A percentile compares a stretch with the other conserved stretches of the same genome.
Evolutionary conservation across 2,329 filamentous ascomycete species (phyloP).

Genomic region (Trichoderma sp.): DNA sequence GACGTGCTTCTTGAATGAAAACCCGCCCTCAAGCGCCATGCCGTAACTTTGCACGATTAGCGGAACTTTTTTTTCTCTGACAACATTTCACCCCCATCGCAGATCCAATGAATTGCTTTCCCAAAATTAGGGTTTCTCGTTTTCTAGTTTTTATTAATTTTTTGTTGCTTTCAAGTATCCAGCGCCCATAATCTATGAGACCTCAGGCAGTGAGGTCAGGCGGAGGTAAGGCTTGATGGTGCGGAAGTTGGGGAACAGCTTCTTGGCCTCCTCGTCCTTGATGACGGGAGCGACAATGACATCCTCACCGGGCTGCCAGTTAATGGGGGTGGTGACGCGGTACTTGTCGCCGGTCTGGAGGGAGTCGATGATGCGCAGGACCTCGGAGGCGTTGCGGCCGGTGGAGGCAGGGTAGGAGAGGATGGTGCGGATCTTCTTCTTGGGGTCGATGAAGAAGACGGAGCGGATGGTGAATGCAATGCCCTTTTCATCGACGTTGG

Average conservation of each 20-base stretch:
- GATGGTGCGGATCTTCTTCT: conserved; percentile 89
- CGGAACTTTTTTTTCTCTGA: neutral
- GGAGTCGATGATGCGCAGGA: conserved; percentile 75
- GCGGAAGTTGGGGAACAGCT: conserved; percentile 77
- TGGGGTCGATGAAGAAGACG: conserved; percentile 91
- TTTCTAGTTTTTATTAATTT: neutral
- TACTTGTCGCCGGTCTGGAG: conserved; percentile 84
- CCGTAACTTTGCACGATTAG: neutral
- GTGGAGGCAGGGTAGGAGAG: conserved; percentile 91
- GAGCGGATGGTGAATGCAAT: conserved; percentile 92
- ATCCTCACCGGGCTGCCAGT: conserved; percentile 86
- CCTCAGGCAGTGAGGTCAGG: conserved; percentile 65
- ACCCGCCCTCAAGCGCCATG: neutral
- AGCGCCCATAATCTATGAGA: conserved; percentile 30
- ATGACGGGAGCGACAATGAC: conserved; percentile 86
- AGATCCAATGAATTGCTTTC: neutral
- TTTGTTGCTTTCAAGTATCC: neutral
- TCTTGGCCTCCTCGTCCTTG: conserved; percentile 80
- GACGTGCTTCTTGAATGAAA: neutral
- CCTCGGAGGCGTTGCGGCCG: conserved; percentile 77
- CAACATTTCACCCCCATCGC: neutral
- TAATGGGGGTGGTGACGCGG: conserved; percentile 83
- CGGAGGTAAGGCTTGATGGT: conserved; percentile 71
- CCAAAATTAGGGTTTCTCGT: neutral
- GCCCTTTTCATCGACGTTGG: conserved; percentile 77